Conservation (phyloP, 1,284 basidiomycete genomes). For the Pseudozyma sp. region DNA sequence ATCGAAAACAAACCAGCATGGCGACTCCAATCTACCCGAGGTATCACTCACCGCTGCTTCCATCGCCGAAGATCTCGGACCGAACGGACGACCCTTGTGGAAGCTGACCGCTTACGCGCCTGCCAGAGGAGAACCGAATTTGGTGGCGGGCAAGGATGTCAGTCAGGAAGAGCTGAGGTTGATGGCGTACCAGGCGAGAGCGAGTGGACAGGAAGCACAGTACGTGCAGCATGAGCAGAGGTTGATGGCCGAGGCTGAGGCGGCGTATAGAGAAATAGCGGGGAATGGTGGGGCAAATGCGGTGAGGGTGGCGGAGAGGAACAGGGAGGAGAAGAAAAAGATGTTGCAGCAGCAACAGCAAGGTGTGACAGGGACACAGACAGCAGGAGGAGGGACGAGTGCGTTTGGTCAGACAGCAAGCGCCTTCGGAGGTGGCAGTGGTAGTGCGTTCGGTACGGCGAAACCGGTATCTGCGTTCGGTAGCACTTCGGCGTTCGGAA, state of each 20-base stretch:
- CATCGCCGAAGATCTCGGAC: conserved; percentile 47
- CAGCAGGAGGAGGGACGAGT: conserved; percentile 1
- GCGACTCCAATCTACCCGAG: conserved; percentile 47
- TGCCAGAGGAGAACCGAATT: conserved; percentile 79
- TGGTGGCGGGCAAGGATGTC: conserved; percentile 79
- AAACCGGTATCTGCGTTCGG: conserved; percentile 15
- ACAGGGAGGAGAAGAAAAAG: conserved; percentile 37
- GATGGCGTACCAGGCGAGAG: conserved; percentile 49
- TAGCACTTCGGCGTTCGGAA: conserved; percentile 11
- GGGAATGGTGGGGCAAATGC: conserved; percentile 13
- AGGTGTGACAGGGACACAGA: neutral
- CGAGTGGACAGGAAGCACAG: conserved; percentile 27
- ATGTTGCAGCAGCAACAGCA: conserved; percentile 14
- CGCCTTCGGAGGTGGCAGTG: conserved; percentile 7
- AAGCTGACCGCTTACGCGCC: conserved; percentile 84
- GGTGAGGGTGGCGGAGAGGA: conserved; percentile 31
- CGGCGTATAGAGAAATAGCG: conserved; percentile 12
- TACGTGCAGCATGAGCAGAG: conserved; percentile 46
- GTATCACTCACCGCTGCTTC: conserved; percentile 31
- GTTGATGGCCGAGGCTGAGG: conserved; percentile 35
- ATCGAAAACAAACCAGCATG: conserved; percentile 15
- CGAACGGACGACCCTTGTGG: conserved; percentile 75
- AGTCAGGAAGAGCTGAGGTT: conserved; percentile 81
- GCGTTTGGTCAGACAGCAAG: conserved; percentile 30
- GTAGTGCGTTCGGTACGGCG: conserved; percentile 19